These are phyloP conservation scores for Colletotrichum sp. DNA, from an alignment of 2,329 filamentous ascomycete species.

Conservation along the genomic window DNA sequence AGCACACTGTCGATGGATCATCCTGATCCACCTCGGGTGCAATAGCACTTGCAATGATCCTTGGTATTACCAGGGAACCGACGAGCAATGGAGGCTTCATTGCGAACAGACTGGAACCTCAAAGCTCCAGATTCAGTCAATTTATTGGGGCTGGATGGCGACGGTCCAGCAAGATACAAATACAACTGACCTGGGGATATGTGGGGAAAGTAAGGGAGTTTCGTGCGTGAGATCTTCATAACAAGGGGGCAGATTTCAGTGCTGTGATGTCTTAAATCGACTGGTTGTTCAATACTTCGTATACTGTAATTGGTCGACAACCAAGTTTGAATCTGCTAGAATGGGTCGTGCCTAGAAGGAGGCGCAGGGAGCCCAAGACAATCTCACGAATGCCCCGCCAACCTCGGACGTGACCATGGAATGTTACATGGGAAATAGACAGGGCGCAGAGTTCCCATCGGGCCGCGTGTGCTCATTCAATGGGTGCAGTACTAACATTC, in stretches of 20 bases:
- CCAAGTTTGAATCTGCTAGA: accelerated
- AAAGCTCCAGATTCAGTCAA: accelerated
- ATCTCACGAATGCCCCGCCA: not conserved
- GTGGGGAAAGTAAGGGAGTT: not conserved
- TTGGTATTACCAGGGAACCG: not conserved
- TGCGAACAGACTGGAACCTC: not conserved
- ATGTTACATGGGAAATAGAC: not conserved
- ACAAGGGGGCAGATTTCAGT: not conserved
- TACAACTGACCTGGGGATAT: not conserved
- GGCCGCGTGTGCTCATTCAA: not conserved
- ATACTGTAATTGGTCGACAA: not conserved
- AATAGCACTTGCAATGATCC: not conserved
- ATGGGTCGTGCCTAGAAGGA: not conserved
- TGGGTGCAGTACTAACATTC: not conserved
- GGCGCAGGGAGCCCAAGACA: not conserved
- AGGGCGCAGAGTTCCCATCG: not conserved
- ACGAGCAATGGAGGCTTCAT: not conserved
- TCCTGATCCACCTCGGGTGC: not conserved
- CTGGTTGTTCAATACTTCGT: not conserved
- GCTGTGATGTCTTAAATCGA: not conserved
- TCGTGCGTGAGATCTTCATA: not conserved
- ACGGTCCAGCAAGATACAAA: not conserved
- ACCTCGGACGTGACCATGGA: not conserved
- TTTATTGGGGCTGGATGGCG: not conserved
- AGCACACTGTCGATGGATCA: not conserved